These are phyloP conservation scores for Cladophialophora bantiana DNA, from an alignment of 2,329 filamentous ascomycete genomes.

Conservation along the genomic window DNA sequence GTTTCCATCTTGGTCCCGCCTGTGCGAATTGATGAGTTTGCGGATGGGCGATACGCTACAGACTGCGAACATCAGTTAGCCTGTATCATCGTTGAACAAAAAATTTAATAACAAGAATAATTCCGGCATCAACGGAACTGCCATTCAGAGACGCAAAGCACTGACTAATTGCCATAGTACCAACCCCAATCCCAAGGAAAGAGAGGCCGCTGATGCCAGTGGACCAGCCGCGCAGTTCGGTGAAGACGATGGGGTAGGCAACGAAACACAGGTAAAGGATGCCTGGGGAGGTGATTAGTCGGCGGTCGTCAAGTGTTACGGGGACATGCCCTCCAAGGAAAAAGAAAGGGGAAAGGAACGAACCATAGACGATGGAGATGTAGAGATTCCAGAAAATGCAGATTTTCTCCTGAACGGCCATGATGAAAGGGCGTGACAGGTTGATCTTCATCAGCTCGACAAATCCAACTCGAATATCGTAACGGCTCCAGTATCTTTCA, in stretches of 20 bases:
- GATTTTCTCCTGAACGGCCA: constrained; percentile 83
- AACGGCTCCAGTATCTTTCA: constrained; percentile 77
- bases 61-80: constrained; percentile 54
- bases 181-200: constrained; percentile 75
- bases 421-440: constrained; percentile 76
- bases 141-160: no score
- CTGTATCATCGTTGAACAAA: no score
- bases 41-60: constrained; percentile 72
- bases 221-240: constrained; percentile 76
- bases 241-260: constrained; percentile 86
- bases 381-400: constrained; percentile 79
- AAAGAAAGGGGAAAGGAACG: constrained; percentile 7
- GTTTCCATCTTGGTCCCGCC: constrained; percentile 76
- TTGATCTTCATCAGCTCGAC: constrained; percentile 74
- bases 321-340: constrained; percentile 4
- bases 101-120: no score
- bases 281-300: constrained; percentile 42
- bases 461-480: constrained; percentile 75
- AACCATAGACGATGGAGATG: constrained; percentile 75
- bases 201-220: constrained; percentile 76
- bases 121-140: no score
- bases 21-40: constrained; percentile 77
- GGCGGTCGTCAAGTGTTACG: not conserved
- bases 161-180: constrained; percentile 44
- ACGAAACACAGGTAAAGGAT: constrained; percentile 91